A percentile compares a stretch with the other conserved stretches of the same genome.
Conservation (phyloP, 2,329 filamentous ascomycete genomes). For the Fusarium aywerte region DNA sequence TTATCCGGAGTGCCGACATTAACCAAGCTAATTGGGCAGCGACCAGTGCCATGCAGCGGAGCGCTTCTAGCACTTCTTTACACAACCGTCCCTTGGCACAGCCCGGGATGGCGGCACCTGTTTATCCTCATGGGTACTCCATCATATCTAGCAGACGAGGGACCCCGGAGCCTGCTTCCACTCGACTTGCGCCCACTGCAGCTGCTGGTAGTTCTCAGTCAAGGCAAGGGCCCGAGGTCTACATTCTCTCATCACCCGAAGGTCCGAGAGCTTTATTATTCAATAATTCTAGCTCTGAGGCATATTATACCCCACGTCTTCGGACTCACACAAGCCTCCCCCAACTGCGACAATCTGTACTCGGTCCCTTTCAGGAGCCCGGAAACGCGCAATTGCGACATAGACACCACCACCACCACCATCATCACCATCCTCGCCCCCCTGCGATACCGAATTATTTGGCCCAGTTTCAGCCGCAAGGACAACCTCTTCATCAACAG, state of each 20-base stretch:
- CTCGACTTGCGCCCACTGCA: slow-evolving; percentile 47
- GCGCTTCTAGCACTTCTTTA: slow-evolving; percentile 59
- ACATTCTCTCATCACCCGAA: slow-evolving; percentile 69
- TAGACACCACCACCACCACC: slow-evolving; percentile 45
- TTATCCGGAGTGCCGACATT: slow-evolving; percentile 59
- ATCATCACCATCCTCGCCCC: slow-evolving; percentile 37
- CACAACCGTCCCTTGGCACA: slow-evolving; percentile 49
- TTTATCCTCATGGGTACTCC: slow-evolving; percentile 51
- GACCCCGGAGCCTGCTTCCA: slow-evolving; percentile 56
- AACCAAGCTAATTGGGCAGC: slow-evolving; percentile 59
- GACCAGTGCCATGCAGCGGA: slow-evolving; percentile 63
- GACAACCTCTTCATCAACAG: slow-evolving; percentile 16
- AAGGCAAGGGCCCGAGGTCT: slow-evolving; percentile 61
- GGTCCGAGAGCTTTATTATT: slow-evolving; percentile 69
- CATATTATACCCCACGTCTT: slow-evolving; percentile 62
- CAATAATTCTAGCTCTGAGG: slow-evolving; percentile 60
- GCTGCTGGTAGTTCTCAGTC: slow-evolving; percentile 25
- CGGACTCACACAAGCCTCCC: slow-evolving; percentile 44
- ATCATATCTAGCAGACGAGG: slow-evolving; percentile 58
- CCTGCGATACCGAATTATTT: slow-evolving; percentile 25
- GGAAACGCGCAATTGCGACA: slow-evolving; percentile 33
- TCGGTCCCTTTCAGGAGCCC: slow-evolving; percentile 28
- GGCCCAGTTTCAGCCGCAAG: slow-evolving; percentile 24
- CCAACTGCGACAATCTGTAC: slow-evolving; percentile 42
- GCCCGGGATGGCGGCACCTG: slow-evolving; percentile 58